Base-by-base conservation (phyloP, 805 yeast genomes). In the Ogataea philodendri region DNA sequence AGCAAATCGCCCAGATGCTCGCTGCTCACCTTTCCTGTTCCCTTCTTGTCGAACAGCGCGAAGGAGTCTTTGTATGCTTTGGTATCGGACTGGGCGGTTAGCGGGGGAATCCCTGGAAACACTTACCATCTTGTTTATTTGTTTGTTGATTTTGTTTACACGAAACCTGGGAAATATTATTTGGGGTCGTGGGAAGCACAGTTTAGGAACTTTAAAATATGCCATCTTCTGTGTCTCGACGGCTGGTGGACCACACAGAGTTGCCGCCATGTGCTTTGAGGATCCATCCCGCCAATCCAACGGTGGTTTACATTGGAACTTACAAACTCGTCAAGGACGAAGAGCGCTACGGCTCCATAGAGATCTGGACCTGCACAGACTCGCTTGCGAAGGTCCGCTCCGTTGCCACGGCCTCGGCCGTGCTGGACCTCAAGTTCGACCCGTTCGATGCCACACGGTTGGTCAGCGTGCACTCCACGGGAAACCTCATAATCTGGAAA, bases 31-130 rank as follows among this genome's bases (percentile, higher is more conserved):
- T 80, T 75, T 11, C 97, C 98, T 23, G 90, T 85, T 18, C 96
- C 97, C 58, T 89, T 86, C 66, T 88, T 89, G 68, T 93, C 98
- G 58, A 90, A 93, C 29, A 93, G 78, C 9, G 97, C 93, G 64
- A 93, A 93, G 15, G 97, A 96, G 72, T 93, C 97, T 66, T 86
- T 87, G 69, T 72, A 67, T 16, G 75, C 66, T 50, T 72, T 71
- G 29, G 40, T 34, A 26, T 44, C 36, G 31, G 48, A 33, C 44
- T 34, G 22, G 1, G 8, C 8, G 16, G 22, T 30, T 21, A 35
- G 39, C 15, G 10, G 7, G 3, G 8, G 14, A 7, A 20, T 5
- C 5, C 22, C 15, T 20, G 9, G 10, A n/a, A n/a, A 22, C 13
- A 27, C 37, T 34, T 24, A 35, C 39, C 39, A 35, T 33, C 18